Conservation (phyloP, 202 grass and related monocot species). For the Brachypodium distachyon region DNA sequence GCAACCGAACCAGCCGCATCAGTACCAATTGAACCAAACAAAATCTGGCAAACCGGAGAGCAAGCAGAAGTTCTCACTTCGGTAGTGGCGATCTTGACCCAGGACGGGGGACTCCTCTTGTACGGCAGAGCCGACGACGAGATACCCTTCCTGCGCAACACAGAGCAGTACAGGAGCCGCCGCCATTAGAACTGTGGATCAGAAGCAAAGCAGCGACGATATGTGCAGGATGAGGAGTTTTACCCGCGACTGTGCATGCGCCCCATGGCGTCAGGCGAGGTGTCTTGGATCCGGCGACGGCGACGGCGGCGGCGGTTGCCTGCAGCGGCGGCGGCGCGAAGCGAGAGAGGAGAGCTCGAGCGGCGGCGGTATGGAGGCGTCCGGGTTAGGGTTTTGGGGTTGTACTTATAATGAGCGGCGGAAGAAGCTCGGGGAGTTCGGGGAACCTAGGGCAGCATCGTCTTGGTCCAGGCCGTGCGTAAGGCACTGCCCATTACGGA, state of each 20-base stretch:
- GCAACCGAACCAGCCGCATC: not conserved
- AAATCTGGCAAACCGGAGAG: not conserved
- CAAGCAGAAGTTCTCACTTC: constrained; percentile 22
- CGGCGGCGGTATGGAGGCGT: not conserved
- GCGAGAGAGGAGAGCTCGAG: not conserved
- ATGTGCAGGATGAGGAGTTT: not conserved
- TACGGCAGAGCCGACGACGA: constrained; percentile 69
- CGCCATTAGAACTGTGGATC: constrained; percentile 14
- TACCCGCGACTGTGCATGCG: constrained; percentile 92
- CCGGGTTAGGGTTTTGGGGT: constrained; percentile 30
- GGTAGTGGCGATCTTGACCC: constrained; percentile 44
- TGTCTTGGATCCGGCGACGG: not conserved
- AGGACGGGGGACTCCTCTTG: constrained; percentile 60
- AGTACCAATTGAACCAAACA: not conserved
- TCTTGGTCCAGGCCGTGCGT: not conserved
- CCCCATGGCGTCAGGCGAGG: constrained; percentile 49
- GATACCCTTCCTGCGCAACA: constrained; percentile 55
- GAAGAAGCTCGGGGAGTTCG: not conserved
- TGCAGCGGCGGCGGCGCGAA: constrained; percentile 5
- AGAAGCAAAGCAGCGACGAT: not conserved
- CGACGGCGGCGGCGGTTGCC: not conserved
- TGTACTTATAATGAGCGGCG: constrained; percentile 13
- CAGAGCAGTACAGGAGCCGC: not conserved
- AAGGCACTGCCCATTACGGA: no score
- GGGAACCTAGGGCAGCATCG: constrained; percentile 6